Evolutionary conservation across 2,329 filamentous ascomycete genomes (phyloP), one percentile per base, ranked within the genome.

Genomic region (Chaetomium sp.): DNA sequence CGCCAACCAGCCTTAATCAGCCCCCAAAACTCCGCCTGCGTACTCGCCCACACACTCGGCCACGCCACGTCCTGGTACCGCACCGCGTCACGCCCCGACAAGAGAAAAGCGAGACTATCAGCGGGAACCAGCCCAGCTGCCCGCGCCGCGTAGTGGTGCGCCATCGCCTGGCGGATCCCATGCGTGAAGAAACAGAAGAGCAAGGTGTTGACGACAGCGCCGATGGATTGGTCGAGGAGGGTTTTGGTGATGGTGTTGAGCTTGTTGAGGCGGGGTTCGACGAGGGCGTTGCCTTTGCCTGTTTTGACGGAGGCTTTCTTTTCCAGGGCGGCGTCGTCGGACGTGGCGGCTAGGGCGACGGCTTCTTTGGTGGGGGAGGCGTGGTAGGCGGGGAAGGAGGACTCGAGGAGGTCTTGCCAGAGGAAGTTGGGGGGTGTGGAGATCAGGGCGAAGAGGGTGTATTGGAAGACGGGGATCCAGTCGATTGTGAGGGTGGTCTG

Each of bases 391-490:
- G 91, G 91, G 66, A 90, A 95, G 3, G 76, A 72, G 5, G 79
- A 74, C 71, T 96, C 91, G 52, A 96, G 78, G 67, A 80, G 88
- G 42, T 82, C 79, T 76, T 95, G 91, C 81, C 90, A 96, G 64
- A 89, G 68, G 67, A 90, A 89, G 72, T 96, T 96, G 45, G 88
- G 88, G 2, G 91, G 90, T 42, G 85, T 87, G 70, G 79, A 86
- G 57, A 95, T 67, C 37, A 88, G 67, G 61, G 85, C 81, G 74
- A 86, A 95, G 52, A 89, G 66, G 51, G 88, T 73, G 71, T 95
- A 96, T 68, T 91, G 88, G 62, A 91, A 73, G 44, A 95, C 77
- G 4, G 87, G 82, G 5, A 79, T 72, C 71, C 79, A 78, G 70
- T 91, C 81, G 63, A 95, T 74, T 32, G 74, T 70, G 52, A 88